Conservation (phyloP, 2,329 filamentous ascomycete genomes). For the Capronia coronata region DNA sequence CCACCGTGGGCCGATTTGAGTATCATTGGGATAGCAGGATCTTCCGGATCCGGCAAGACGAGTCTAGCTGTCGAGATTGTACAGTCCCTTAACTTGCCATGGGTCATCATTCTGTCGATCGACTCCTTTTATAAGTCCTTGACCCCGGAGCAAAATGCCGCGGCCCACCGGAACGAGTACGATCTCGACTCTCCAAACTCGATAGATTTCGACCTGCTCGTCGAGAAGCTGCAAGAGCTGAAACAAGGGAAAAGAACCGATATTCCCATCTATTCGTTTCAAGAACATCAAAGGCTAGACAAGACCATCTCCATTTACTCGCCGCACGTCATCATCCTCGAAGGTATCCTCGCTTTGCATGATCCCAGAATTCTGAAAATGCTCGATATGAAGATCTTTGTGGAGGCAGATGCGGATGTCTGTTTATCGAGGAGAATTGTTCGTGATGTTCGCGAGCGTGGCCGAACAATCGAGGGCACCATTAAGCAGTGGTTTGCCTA, state of each 20-base stretch:
- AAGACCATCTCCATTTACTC: constrained; percentile 88
- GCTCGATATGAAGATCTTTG: constrained; percentile 95
- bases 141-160: constrained; percentile 66
- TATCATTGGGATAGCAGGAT: constrained; percentile 93
- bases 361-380: constrained; percentile 78
- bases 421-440: constrained; percentile 81
- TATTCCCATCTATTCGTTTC: constrained; percentile 91
- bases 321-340: constrained; percentile 87
- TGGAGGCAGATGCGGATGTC: constrained; percentile 90
- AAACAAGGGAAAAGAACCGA: constrained; percentile 73
- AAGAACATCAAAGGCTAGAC: constrained; percentile 73
- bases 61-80: constrained; percentile 90
- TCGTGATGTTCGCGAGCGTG: constrained; percentile 82
- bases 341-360: constrained; percentile 92
- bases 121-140: constrained; percentile 97
- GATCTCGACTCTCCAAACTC: constrained; percentile 94
- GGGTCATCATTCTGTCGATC: constrained; percentile 98
- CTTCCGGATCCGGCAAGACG: constrained; percentile 92
- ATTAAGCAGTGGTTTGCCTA: constrained; percentile 97
- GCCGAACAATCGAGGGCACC: constrained; percentile 85
- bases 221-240: constrained; percentile 71
- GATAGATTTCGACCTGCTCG: constrained; percentile 86
- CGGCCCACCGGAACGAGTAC: constrained; percentile 83
- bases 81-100: constrained; percentile 80
- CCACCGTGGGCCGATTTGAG: constrained; percentile 94